phyloP scores from a whole-genome alignment of 257 asterid species.

The Plantago major region DNA sequence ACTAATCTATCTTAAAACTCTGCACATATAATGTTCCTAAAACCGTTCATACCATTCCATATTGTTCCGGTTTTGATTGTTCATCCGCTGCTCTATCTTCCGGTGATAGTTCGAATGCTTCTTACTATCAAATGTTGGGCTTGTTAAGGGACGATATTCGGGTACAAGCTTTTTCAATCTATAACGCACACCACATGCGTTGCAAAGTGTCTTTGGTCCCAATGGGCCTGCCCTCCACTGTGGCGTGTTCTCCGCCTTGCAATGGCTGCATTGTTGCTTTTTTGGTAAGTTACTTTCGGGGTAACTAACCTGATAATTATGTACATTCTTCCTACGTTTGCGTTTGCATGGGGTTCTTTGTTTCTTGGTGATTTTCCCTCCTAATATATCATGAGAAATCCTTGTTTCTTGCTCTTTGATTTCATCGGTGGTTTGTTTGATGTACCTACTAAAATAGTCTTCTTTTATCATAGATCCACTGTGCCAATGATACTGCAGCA shows the following conservation, averaged over 20 bases:
- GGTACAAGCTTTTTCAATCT: not conserved
- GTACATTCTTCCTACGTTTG: not conserved
- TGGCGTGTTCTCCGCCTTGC: conserved; percentile 1
- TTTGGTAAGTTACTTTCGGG: not conserved
- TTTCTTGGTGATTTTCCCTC: too few relatives aligned
- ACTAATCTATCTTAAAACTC: too few relatives aligned
- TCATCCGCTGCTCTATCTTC: not conserved
- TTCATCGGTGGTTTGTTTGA: too few relatives aligned
- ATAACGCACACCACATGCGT: conserved; percentile 3
- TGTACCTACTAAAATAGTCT: too few relatives aligned
- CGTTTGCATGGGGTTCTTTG: not conserved
- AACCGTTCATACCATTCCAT: too few relatives aligned
- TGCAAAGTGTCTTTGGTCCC: conserved; percentile 15
- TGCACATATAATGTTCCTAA: too few relatives aligned
- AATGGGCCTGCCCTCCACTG: not conserved
- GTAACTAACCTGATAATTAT: not conserved
- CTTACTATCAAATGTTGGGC: conserved; percentile 4
- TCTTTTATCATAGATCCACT: too few relatives aligned
- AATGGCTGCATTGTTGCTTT: conserved; percentile 5
- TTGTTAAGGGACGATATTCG: not conserved
- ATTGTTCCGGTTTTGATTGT: not conserved
- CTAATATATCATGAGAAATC: too few relatives aligned
- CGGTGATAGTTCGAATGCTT: not conserved
- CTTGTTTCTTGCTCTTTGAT: too few relatives aligned
- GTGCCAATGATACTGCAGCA: too few relatives aligned